phyloP scores from a whole-genome alignment of 73 alveolate genomes.

The Paramecium bursaria region DNA sequence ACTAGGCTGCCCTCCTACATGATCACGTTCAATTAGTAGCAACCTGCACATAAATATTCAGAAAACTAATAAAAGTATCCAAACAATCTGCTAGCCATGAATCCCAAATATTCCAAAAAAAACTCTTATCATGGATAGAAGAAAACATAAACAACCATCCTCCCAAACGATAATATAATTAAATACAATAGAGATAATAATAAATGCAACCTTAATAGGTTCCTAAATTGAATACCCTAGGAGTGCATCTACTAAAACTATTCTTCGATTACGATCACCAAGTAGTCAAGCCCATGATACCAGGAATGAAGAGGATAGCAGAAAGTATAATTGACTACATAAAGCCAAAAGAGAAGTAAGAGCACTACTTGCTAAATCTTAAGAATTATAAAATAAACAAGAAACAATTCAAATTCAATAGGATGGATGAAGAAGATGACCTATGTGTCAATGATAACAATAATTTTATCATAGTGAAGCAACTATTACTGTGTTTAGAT shows the following conservation, averaged over 20 bases:
- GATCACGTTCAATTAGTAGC: slow-evolving; percentile 7
- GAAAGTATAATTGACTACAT: background rate
- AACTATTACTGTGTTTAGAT: background rate
- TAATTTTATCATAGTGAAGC: background rate
- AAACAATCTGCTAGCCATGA: background rate
- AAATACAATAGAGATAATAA: background rate
- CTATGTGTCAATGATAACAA: background rate
- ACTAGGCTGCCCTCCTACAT: background rate
- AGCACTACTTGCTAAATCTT: background rate
- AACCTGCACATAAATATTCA: background rate
- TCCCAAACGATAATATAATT: background rate
- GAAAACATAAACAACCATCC: background rate
- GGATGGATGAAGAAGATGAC: background rate
- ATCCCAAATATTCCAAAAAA: background rate
- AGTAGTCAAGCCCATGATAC: background rate
- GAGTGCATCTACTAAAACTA: background rate
- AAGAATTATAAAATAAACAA: background rate
- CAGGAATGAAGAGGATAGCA: slow-evolving; percentile 46
- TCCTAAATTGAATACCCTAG: background rate
- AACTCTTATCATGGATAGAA: background rate
- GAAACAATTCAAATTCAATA: background rate
- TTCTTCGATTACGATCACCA: slow-evolving; percentile 17
- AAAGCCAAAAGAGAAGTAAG: slow-evolving; percentile 28
- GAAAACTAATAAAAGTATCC: slow-evolving; percentile 12
- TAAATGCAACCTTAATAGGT: background rate